Evolutionary conservation across 2,329 filamentous ascomycete genomes (phyloP).

Genomic region (Neurospora crassa): DNA sequence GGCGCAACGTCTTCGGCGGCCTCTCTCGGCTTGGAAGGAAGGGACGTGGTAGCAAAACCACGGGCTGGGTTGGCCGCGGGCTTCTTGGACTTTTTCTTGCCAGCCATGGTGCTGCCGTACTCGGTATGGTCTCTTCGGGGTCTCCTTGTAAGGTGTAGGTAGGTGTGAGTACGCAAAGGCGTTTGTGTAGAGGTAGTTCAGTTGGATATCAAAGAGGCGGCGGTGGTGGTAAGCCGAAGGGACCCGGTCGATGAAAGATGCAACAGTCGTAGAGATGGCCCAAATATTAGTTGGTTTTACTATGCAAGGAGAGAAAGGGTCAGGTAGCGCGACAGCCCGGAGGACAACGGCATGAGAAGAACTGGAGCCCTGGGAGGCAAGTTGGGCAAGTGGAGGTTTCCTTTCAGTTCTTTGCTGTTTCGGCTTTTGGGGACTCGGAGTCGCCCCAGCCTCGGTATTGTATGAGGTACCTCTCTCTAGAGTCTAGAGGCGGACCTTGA

Average conservation of each 20-base stretch:
- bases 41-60: conserved; percentile 88
- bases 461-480: not conserved
- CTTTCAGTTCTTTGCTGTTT: not conserved
- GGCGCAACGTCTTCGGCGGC: conserved; percentile 33
- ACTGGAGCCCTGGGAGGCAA: not conserved
- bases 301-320: not conserved
- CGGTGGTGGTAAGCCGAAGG: not conserved
- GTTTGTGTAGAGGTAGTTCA: not conserved
- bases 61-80: conserved; percentile 75
- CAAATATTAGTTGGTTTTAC: not conserved
- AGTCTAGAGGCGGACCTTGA: not conserved
- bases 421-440: not conserved
- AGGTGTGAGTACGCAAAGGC: not conserved
- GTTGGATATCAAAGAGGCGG: not conserved
- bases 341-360: not conserved
- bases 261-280: not conserved
- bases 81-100: conserved; percentile 87
- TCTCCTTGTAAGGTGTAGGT: not conserved
- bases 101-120: conserved; percentile 46
- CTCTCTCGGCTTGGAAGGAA: conserved; percentile 65
- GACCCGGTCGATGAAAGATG: not conserved
- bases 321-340: not conserved
- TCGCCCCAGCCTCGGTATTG: not conserved
- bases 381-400: not conserved
- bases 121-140: not conserved